Percentiles rank a stretch among this genome's conserved stretches.
phyloP scores from a whole-genome alignment of 805 yeast genomes.

The Lachancea nothofagi region DNA sequence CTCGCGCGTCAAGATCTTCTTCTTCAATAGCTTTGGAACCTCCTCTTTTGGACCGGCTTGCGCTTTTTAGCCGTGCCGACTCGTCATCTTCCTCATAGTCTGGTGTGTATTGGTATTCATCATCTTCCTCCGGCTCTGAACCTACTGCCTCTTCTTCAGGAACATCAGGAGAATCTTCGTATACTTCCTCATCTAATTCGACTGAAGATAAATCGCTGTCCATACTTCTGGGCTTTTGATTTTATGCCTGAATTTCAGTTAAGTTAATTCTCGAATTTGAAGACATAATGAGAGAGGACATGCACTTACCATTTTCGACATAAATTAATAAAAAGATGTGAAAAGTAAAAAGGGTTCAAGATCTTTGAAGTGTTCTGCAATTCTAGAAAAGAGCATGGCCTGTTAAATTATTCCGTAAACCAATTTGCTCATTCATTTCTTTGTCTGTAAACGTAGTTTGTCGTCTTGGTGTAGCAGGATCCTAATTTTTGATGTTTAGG shows the following conservation, averaged over 20 bases:
- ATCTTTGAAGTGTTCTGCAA: too few relatives aligned
- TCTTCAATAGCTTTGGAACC: background rate
- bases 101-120: slow-evolving; percentile 11
- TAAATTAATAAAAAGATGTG: too few relatives aligned
- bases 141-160: slow-evolving; percentile 15
- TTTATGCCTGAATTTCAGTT: background rate
- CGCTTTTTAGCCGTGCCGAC: slow-evolving; percentile 6
- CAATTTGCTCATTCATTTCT: too few relatives aligned
- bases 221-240: slow-evolving; percentile 3
- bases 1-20: background rate
- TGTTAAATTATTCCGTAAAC: background rate
- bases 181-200: slow-evolving; percentile 17
- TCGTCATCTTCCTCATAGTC: slow-evolving; percentile 17
- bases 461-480: too few relatives aligned
- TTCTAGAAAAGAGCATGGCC: background rate
- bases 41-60: slow-evolving; percentile 3
- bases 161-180: slow-evolving; percentile 13
- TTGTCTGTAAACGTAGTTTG: too few relatives aligned
- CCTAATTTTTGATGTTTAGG: too few relatives aligned
- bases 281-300: too few relatives aligned
- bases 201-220: slow-evolving; percentile 19
- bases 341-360: too few relatives aligned
- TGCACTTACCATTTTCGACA: too few relatives aligned
- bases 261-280: too few relatives aligned
- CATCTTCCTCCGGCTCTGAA: slow-evolving; percentile 11